Percentiles rank a stretch among this genome's conserved stretches.
These are phyloP conservation scores for Vishniacozyma victoriae DNA, from an alignment of 768 basidiomycete genomes.

Conservation along the genomic window DNA sequence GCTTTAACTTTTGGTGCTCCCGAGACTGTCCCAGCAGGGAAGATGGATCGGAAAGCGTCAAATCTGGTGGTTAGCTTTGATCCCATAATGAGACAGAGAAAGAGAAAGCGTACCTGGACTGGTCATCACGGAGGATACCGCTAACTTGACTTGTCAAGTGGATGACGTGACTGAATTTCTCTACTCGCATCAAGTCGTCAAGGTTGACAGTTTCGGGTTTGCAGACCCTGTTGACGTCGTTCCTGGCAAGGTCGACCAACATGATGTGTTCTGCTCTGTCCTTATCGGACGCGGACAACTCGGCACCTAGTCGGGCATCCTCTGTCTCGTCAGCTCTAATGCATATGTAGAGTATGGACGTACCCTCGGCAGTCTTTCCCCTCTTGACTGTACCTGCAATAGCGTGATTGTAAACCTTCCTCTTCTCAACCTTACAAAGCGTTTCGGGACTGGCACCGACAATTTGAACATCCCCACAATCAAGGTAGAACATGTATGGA, in stretches of 20 bases:
- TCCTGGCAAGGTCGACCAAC: slow-evolving; percentile 95
- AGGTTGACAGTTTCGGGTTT: slow-evolving; percentile 91
- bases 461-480: slow-evolving; percentile 85
- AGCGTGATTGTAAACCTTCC: slow-evolving; percentile 93
- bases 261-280: slow-evolving; percentile 98
- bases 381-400: slow-evolving; percentile 91
- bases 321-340: slow-evolving; percentile 54
- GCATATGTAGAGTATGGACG: slow-evolving; percentile 28
- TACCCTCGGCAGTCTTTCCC: slow-evolving; percentile 79
- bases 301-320: slow-evolving; percentile 71
- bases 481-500: slow-evolving; percentile 98
- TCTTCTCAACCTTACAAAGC: slow-evolving; percentile 85
- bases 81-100: not conserved
- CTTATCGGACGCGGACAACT: slow-evolving; percentile 77
- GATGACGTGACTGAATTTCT: slow-evolving; percentile 97
- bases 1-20: slow-evolving; percentile 99
- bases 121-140: slow-evolving; percentile 70
- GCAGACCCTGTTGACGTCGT: slow-evolving; percentile 97
- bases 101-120: slow-evolving; percentile 60
- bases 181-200: slow-evolving; percentile 84
- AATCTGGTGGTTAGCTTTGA: slow-evolving; percentile 55
- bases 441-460: slow-evolving; percentile 99
- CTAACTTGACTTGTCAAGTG: slow-evolving; percentile 95
- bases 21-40: slow-evolving; percentile 97
- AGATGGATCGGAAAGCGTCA: slow-evolving; percentile 97